Percentiles rank a stretch among this genome's conserved stretches.
Conservation (phyloP, 768 basidiomycete genomes). For the Russula foetens region DNA sequence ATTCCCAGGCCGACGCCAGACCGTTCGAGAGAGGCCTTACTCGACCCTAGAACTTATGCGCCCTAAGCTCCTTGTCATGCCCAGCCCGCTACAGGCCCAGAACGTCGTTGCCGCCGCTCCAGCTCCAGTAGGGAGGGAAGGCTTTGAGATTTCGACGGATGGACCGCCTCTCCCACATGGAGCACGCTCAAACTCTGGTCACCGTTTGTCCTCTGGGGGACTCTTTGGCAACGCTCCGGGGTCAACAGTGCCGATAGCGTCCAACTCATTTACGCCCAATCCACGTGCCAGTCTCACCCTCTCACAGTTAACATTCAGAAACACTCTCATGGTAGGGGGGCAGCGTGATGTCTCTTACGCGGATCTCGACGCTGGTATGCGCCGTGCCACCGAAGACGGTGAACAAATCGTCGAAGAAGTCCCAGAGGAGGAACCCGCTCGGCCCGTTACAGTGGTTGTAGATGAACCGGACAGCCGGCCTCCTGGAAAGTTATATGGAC, state of each 20-base stretch:
- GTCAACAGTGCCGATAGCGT: conserved; percentile 36
- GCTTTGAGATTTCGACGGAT: conserved; percentile 58
- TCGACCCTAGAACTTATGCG: conserved; percentile 75
- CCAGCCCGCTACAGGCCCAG: conserved; percentile 65
- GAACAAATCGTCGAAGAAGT: conserved; percentile 55
- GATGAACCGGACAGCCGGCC: conserved; percentile 35
- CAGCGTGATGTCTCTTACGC: conserved; percentile 53
- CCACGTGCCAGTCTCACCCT: conserved; percentile 63
- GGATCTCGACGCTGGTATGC: conserved; percentile 54
- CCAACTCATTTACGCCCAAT: conserved; percentile 72
- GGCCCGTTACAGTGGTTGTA: conserved; percentile 25
- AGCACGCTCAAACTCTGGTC: conserved; percentile 48
- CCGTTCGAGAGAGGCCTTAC: conserved; percentile 45
- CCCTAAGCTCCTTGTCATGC: conserved; percentile 93
- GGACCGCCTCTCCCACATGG: conserved; percentile 73
- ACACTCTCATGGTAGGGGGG: conserved; percentile 64
- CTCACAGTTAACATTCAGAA: conserved; percentile 82
- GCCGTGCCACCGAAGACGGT: conserved; percentile 69
- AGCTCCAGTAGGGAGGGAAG: conserved; percentile 37
- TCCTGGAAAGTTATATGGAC: conserved; percentile 78
- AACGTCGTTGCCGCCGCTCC: conserved; percentile 28
- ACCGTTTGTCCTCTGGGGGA: conserved; percentile 33
- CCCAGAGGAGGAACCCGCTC: conserved; percentile 26
- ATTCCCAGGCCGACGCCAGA: conserved; percentile 15
- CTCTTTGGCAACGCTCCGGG: conserved; percentile 23